Base-by-base conservation (phyloP, 2,329 filamentous ascomycete species). In the Cyanodermella asteris region DNA sequence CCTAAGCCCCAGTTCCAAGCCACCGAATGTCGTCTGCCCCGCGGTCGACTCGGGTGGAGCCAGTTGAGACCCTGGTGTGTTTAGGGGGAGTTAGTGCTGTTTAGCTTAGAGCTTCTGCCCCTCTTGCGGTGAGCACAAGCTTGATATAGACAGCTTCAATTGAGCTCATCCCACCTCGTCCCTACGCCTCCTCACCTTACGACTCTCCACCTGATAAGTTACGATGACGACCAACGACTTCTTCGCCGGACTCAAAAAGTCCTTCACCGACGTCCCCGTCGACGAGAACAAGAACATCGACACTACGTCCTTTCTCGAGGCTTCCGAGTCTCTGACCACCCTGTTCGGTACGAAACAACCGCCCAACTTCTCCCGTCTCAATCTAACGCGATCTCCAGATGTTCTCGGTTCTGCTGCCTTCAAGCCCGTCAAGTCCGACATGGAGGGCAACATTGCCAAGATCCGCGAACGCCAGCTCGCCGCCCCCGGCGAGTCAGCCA, bases 401-500 rank as follows among this genome's bases (percentile, higher is more conserved):
- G 50, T 68, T 20, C 50, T 72, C 15, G 64, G 64, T 26, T 61
- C 58, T 22, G 65, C 74, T 17, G 81, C 82, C 35, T 94, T 97
- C 55, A 68, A 61, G 27, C 75, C 78, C 14, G 84, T 94, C 46
- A 93, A 91, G 64, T 74, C 55, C 38, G 87, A 97, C 51, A 76
- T 97, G 58, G 50, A 67, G 24, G 77, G 77, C 47, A 97, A 97
- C 55, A 65, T 94, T 24, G 38, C 90, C 80, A 94, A 97, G 75
- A 62, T 94, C 50, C 70, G 77, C 35, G 71, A 82, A 26, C 70
- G 82, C 38, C 73, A 84, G 46, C 61, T 72, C 27, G 77, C 72
- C 29, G 68, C 76, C 29, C 80, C 82, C 16, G 58, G 59, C 27
- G 72, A 82, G 35, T 90, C 77, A n/a, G 59, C 64, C 40, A 91